Evolutionary conservation across 352 stramenopile species (phyloP).

Genomic region (Phytopythium sindhum): DNA sequence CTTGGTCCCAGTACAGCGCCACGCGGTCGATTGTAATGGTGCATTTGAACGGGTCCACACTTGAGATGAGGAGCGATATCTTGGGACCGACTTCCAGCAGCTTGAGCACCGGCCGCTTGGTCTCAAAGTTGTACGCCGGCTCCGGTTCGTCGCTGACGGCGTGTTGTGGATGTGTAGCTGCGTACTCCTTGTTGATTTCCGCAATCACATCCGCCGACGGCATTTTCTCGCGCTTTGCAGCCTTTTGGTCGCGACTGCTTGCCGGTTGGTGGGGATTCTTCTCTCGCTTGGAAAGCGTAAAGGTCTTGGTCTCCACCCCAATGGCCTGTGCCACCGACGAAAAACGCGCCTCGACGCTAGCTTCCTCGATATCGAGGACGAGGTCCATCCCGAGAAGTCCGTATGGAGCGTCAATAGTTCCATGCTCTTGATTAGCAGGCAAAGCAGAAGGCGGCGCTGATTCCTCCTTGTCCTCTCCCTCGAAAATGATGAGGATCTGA

Average conservation of each 20-base stretch:
- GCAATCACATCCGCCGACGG: constrained; percentile 28
- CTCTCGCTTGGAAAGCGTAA: constrained; percentile 46
- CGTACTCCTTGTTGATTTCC: constrained; percentile 27
- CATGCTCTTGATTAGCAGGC: constrained; percentile 4
- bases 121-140: constrained; percentile 37
- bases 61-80: constrained; percentile 50
- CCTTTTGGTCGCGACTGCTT: neutral
- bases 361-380: constrained; percentile 51
- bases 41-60: constrained; percentile 43
- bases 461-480: constrained; percentile 31
- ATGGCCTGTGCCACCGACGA: constrained; percentile 51
- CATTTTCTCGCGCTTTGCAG: constrained; percentile 29
- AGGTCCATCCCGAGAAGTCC: constrained; percentile 41
- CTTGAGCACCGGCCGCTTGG: constrained; percentile 39
- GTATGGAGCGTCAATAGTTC: neutral
- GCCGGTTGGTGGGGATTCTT: constrained; percentile 1
- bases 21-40: constrained; percentile 50
- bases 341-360: constrained; percentile 65
- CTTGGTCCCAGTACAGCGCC: constrained; percentile 69
- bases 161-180: neutral
- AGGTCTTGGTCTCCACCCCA: constrained; percentile 34
- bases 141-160: constrained; percentile 22
- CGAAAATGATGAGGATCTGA: constrained; percentile 59
- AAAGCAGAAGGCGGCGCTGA: neutral
- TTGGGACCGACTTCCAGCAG: constrained; percentile 57